These are phyloP conservation scores for Schoenoplectus triqueter DNA, from an alignment of 202 grass and related monocot genomes.

Conservation along the genomic window DNA sequence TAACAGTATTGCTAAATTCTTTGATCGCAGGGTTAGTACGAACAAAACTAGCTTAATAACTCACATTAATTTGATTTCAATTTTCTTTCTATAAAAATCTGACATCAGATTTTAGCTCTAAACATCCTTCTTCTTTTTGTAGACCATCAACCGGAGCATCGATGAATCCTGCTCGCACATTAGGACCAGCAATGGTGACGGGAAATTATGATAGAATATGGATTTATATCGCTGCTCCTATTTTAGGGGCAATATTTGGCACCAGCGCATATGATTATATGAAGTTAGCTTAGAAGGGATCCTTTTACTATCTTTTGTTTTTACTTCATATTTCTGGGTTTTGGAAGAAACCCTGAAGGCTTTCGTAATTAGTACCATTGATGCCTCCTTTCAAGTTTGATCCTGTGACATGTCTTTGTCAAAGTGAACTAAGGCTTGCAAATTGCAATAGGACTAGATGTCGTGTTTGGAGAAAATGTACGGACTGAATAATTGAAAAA, in stretches of 20 bases:
- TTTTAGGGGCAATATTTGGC: constrained; percentile 49
- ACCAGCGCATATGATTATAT: constrained; percentile 48
- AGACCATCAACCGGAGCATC: constrained; percentile 65
- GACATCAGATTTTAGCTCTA: neutral
- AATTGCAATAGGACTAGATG: neutral
- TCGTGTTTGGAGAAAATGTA: neutral
- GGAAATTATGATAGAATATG: constrained; percentile 56
- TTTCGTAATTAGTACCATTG: too few species aligned
- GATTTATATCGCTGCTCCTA: constrained; percentile 56
- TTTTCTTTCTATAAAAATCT: constrained; percentile 1
- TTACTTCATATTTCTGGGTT: neutral
- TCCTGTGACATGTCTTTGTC: too few species aligned
- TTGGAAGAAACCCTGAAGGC: neutral
- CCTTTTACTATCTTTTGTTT: neutral
- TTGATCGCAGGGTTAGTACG: constrained; percentile 39
- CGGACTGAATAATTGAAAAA: neutral
- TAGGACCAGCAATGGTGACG: constrained; percentile 51
- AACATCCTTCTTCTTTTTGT: constrained; percentile 1
- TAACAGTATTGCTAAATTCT: constrained; percentile 38
- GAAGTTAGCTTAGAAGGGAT: constrained; percentile 26
- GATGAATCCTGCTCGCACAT: constrained; percentile 60
- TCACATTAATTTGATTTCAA: neutral
- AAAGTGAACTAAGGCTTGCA: too few species aligned
- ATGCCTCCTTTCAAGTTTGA: too few species aligned
- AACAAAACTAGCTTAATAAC: neutral